phyloP scores from a whole-genome alignment of 2,329 filamentous ascomycete genomes.

The Nigrospora oryzae region DNA sequence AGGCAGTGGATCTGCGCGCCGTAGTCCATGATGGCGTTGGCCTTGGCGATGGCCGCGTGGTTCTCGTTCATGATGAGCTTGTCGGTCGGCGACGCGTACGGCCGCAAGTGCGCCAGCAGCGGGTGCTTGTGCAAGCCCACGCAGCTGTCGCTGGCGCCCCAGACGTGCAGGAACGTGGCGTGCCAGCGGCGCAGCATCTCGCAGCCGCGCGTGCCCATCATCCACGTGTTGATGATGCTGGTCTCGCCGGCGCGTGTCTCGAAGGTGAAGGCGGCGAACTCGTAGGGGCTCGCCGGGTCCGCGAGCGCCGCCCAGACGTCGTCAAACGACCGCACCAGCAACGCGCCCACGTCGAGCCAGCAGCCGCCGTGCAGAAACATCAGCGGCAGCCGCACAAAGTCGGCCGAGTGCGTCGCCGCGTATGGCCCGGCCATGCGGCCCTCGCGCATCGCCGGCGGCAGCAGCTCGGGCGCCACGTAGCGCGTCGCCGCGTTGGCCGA shows the following conservation, averaged over 20 bases:
- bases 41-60: conserved; percentile 7
- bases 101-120: conserved; percentile 12
- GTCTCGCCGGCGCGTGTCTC: conserved; percentile 15
- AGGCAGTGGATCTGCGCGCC: conserved; percentile 19
- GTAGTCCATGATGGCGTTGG: conserved; percentile 17
- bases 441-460: conserved; percentile 31
- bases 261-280: conserved; percentile 20
- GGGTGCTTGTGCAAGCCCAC: conserved; percentile 23
- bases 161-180: conserved; percentile 24
- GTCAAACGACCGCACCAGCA: conserved; percentile 30
- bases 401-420: conserved; percentile 33
- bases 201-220: conserved; percentile 30
- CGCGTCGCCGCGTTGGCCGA: conserved; percentile 25
- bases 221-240: conserved; percentile 30
- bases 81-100: conserved; percentile 8
- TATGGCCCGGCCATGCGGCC: conserved; percentile 33
- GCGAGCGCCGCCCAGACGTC: conserved; percentile 29
- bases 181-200: conserved; percentile 34
- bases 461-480: conserved; percentile 23
- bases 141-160: conserved; percentile 22
- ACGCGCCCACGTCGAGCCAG: conserved; percentile 33
- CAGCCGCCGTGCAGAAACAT: conserved; percentile 31
- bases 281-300: conserved; percentile 22
- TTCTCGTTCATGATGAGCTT: conserved; percentile 10
- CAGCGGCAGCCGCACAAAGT: conserved; percentile 34